Evolutionary conservation across 2,329 filamentous ascomycete species (phyloP), one percentile per base, ranked within the genome.

Genomic region (Didymella segeticola): DNA sequence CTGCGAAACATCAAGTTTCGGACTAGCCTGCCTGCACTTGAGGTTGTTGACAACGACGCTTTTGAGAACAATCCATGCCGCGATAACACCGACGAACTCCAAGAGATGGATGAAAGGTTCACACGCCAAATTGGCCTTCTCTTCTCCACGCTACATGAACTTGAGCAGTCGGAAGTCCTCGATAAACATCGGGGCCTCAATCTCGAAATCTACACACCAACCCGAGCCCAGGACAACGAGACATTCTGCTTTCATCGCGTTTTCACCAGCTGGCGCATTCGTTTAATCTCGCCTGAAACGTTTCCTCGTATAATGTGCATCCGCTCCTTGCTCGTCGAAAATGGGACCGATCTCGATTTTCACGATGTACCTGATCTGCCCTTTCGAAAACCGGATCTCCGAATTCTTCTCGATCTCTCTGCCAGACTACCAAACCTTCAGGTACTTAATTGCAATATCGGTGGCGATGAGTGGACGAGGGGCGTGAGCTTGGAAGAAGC

Each of bases 201-300:
- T 22, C 53, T 63, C 14, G 47, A 46, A 9, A 55, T 63, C 12
- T 43, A 34, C 20, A 47, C 57, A 3, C 55, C 52, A 19, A 37
- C 36, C 2, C 38, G 42, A 46, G 26, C 42, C 10, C 25, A 38
- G 34, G 34, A 47, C 26, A 27, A 47, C 23, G 30, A 15, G 34
- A 23, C 1, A 4, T 47, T 47, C 25, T 47, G 45, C 45, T 29
- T 50, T 23, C 22, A 34, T 26, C 33, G 43, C 17, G 23, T 39
- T 26, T 27, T 51, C 33, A 37, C 53, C 41, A 49, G 50, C 34
- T 63, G 60, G 61, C 55, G 60, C 14, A 37, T 57, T 15, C 60
- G 56, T 31, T 19, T 64, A 10, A 48, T 57, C 12, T 43, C 47
- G 4, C 58, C 54, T n/a, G 52, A 60, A 17, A 41, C 29, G 8